A percentile compares a stretch with the other conserved stretches of the same genome.
These are phyloP conservation scores for Colletotrichum spinosum DNA, from an alignment of 2,329 filamentous ascomycete species.

Conservation along the genomic window DNA sequence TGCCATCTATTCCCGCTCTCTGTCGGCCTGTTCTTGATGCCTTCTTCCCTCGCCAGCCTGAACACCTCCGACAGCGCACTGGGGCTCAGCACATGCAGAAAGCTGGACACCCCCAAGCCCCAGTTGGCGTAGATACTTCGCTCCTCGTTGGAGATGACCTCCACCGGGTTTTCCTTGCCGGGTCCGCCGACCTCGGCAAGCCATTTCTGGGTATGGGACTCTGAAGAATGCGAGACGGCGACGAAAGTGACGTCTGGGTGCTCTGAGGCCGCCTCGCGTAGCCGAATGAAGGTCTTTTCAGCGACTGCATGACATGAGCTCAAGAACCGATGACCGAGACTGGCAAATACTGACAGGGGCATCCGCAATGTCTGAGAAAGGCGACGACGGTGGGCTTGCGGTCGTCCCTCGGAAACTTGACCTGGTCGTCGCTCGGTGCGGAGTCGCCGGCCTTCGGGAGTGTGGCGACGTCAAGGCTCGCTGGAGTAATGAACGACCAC, in stretches of 20 bases:
- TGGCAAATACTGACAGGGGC: conserved; percentile 70
- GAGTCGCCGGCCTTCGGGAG: conserved; percentile 1
- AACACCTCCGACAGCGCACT: conserved; percentile 67
- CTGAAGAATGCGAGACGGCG: conserved; percentile 71
- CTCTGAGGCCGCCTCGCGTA: conserved; percentile 63
- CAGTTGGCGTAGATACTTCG: conserved; percentile 72
- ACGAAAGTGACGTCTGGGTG: conserved; percentile 66
- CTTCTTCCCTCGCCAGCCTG: conserved; percentile 69
- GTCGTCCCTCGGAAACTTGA: conserved; percentile 62
- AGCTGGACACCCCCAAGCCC: conserved; percentile 71
- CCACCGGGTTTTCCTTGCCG: conserved; percentile 57
- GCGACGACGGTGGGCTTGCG: conserved; percentile 70
- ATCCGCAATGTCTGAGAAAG: conserved; percentile 80
- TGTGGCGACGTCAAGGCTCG: neutral
- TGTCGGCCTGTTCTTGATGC: conserved; percentile 74
- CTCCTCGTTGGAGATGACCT: conserved; percentile 70
- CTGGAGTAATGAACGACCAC: conserved; percentile 21
- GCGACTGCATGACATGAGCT: conserved; percentile 62
- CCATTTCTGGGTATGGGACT: conserved; percentile 67
- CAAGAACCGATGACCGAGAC: neutral
- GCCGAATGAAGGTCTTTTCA: conserved; percentile 71
- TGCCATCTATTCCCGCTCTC: conserved; percentile 78
- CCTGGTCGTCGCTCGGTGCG: conserved; percentile 7
- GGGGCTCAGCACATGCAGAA: conserved; percentile 73
- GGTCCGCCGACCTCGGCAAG: conserved; percentile 66